Conservation (phyloP, 2,329 filamentous ascomycete species). For the Aspergillus versicolor region DNA sequence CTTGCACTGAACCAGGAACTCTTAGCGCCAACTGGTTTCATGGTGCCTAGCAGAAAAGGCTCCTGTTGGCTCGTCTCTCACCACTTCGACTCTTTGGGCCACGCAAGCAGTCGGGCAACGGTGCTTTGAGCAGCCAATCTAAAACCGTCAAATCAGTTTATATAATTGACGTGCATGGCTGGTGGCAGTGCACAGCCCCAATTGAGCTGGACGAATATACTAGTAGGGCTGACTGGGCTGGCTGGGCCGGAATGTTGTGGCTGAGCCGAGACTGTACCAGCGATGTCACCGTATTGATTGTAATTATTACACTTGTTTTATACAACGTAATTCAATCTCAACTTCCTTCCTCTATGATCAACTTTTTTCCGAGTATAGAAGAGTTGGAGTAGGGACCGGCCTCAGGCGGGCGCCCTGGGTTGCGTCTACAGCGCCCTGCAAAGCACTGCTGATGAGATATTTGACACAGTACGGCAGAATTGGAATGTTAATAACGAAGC, state of each 20-base stretch:
- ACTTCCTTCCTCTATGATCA: neutral
- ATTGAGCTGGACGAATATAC: neutral
- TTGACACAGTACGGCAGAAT: no score
- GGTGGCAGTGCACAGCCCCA: conserved; percentile 1
- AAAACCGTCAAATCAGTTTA: neutral
- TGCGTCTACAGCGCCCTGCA: no score
- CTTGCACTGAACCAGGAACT: neutral
- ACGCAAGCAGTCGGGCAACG: neutral
- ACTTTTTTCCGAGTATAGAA: no score
- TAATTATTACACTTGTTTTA: conserved; percentile 7
- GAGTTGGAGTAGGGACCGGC: no score
- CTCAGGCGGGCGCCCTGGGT: no score
- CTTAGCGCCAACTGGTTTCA: neutral
- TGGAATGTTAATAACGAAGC: no score
- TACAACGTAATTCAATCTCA: neutral
- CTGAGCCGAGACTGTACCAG: conserved; percentile 9
- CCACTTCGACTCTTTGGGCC: conserved; percentile 4
- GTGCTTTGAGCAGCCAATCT: neutral
- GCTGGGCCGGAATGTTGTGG: conserved; percentile 6
- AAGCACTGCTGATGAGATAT: no score
- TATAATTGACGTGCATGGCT: conserved; percentile 11
- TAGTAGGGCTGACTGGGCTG: conserved; percentile 13
- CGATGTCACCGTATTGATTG: conserved; percentile 5
- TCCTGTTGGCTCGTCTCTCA: conserved; percentile 10
- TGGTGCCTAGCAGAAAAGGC: neutral